Percentiles rank a stretch among this genome's conserved stretches.
Conservation (phyloP, 768 basidiomycete genomes). For the Melanogaster broomeanus region DNA sequence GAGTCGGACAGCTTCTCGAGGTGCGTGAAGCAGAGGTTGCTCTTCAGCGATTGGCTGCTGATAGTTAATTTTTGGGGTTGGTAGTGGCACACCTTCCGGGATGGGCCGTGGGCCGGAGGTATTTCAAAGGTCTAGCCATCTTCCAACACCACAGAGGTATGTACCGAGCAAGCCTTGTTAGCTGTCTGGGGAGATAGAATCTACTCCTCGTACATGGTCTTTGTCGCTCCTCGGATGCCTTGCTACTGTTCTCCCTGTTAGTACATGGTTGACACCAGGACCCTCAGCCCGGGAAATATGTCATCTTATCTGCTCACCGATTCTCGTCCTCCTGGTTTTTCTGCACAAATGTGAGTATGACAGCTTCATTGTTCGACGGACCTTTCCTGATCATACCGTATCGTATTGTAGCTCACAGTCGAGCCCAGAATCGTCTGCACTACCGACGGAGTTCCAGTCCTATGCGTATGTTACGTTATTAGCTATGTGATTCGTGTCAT, state of each 20-base stretch:
- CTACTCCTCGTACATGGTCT: background rate
- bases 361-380: background rate
- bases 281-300: constrained; percentile 35
- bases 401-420: constrained; percentile 4
- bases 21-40: constrained; percentile 9
- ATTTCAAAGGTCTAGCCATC: constrained; percentile 21
- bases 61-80: background rate
- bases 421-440: constrained; percentile 7
- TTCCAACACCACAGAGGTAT: constrained; percentile 35
- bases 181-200: background rate
- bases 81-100: constrained; percentile 11
- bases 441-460: constrained; percentile 26
- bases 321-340: constrained; percentile 9
- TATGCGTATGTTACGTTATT: constrained; percentile 18
- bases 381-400: no score
- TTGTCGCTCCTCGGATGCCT: background rate
- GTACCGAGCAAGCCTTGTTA: background rate
- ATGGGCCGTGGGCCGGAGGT: background rate
- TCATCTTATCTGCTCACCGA: constrained; percentile 29
- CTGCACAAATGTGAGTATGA: constrained; percentile 19
- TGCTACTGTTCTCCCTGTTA: background rate
- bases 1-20: constrained; percentile 10
- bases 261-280: constrained; percentile 11
- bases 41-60: background rate
- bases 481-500: background rate